Percentiles rank a stretch among this genome's conserved stretches.
These are phyloP conservation scores for Spizellomyces sp. DNA, from an alignment of 192 early-diverging fungal genomes.

Conservation along the genomic window DNA sequence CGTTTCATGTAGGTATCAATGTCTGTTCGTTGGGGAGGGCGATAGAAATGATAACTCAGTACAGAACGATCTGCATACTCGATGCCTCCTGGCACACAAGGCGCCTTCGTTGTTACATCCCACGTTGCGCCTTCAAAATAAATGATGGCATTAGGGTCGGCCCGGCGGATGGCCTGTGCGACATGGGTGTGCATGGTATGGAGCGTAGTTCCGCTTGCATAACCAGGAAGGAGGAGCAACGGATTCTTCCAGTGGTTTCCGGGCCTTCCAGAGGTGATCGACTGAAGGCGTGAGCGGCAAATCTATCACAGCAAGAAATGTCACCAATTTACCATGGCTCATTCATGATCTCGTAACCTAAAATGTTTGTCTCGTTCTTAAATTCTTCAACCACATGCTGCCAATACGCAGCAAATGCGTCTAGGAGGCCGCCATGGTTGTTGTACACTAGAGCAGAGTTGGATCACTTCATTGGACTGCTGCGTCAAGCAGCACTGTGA, in stretches of 20 bases:
- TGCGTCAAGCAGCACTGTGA: conserved; percentile 38
- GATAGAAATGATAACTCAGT: conserved; percentile 58
- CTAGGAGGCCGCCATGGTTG: conserved; percentile 56
- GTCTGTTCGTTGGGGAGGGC: conserved; percentile 45
- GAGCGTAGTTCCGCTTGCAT: conserved; percentile 46
- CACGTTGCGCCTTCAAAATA: conserved; percentile 61
- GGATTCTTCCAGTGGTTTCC: conserved; percentile 40
- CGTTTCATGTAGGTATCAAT: conserved; percentile 42
- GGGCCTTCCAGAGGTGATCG: conserved; percentile 14
- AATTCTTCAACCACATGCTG: conserved; percentile 54
- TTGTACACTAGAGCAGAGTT: conserved; percentile 42
- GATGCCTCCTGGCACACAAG: conserved; percentile 52
- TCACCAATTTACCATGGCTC: conserved; percentile 60
- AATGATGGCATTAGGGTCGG: conserved; percentile 54
- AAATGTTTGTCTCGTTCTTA: conserved; percentile 45
- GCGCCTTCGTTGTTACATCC: conserved; percentile 46
- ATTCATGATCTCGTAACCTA: conserved; percentile 70
- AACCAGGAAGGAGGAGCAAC: conserved; percentile 45
- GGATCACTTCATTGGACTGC: conserved; percentile 35
- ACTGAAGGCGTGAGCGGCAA: too few relatives aligned
- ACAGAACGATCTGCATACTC: conserved; percentile 46
- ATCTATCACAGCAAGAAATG: neutral
- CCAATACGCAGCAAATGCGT: conserved; percentile 63
- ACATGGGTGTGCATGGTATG: conserved; percentile 56
- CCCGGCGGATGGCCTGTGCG: conserved; percentile 49